phyloP scores from a whole-genome alignment of 805 yeast genomes.

The Zygosaccharomyces pseudorouxii region DNA sequence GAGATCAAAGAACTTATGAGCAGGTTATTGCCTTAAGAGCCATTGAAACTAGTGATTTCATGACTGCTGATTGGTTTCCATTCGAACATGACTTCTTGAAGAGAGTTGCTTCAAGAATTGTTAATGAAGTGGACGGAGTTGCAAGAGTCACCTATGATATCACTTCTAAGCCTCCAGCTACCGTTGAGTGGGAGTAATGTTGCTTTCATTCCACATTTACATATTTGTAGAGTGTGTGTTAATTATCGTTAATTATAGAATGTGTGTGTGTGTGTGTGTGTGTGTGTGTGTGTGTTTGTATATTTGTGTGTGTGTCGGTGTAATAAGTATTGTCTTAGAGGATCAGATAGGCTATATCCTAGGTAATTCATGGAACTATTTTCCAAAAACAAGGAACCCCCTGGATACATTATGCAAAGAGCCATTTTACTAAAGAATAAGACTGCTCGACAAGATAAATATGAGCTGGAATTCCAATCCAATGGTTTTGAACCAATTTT shows the following conservation, averaged over 20 bases:
- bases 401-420: constrained; percentile 10
- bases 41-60: constrained; percentile 94
- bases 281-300: not conserved
- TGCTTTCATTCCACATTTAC: not conserved
- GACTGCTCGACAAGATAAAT: constrained; percentile 65
- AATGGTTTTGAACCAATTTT: constrained; percentile 47
- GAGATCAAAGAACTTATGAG: constrained; percentile 98
- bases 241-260: not conserved
- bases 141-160: constrained; percentile 98
- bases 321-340: not conserved
- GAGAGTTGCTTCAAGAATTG: constrained; percentile 90
- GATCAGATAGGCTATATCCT: not conserved
- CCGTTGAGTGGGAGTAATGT: constrained; percentile 95
- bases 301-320: not conserved
- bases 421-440: constrained; percentile 65
- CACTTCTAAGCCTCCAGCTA: constrained; percentile 99
- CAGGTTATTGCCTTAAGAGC: constrained; percentile 99
- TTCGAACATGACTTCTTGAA: constrained; percentile 91
- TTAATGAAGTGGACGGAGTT: constrained; percentile 97
- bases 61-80: constrained; percentile 99
- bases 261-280: constrained; percentile 1
- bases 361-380: not conserved
- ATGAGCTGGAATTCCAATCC: constrained; percentile 42
- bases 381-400: not conserved
- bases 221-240: not conserved